Conservation (phyloP, 1,139 yeast species). For the Scheffersomyces segobiensis region DNA sequence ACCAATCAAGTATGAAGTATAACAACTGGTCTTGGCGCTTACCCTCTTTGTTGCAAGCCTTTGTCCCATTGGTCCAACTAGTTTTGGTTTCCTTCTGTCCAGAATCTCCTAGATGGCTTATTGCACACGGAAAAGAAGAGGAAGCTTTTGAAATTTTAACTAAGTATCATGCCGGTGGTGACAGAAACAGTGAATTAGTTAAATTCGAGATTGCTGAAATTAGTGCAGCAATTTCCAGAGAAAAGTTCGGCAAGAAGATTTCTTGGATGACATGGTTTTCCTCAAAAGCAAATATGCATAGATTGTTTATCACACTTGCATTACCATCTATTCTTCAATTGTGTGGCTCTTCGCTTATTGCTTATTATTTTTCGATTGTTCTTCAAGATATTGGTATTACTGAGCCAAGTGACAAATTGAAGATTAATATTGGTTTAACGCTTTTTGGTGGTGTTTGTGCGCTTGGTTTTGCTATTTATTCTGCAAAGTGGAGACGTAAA, state of each 20-base stretch:
- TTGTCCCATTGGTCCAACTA: conserved; percentile 19
- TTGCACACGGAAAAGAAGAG: conserved; percentile 1
- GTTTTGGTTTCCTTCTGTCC: conserved; percentile 19
- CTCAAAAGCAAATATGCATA: conserved; percentile 4
- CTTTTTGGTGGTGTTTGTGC: conserved; percentile 20
- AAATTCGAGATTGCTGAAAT: conserved; percentile 4
- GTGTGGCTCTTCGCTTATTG: conserved; percentile 13
- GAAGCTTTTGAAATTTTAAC: conserved; percentile 1
- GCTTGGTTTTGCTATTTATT: conserved; percentile 9
- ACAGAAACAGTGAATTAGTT: neutral
- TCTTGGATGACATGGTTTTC: conserved; percentile 4
- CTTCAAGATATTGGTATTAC: conserved; percentile 16
- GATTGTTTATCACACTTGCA: conserved; percentile 8
- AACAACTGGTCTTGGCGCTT: conserved; percentile 24
- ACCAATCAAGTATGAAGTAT: conserved; percentile 6
- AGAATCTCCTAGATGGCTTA: conserved; percentile 27
- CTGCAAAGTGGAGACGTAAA: conserved; percentile 7
- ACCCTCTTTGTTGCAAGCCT: conserved; percentile 25
- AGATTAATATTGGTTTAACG: conserved; percentile 10
- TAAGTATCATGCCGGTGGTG: conserved; percentile 5
- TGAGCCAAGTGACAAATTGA: conserved; percentile 3
- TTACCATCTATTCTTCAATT: conserved; percentile 12
- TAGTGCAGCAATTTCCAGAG: conserved; percentile 2
- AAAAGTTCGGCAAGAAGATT: neutral
- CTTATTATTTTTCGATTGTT: conserved; percentile 16